Percentiles rank a stretch among this genome's conserved stretches.
Evolutionary conservation across 1,139 yeast species (phyloP).

Genomic region (Lodderomyces jiufengensis): DNA sequence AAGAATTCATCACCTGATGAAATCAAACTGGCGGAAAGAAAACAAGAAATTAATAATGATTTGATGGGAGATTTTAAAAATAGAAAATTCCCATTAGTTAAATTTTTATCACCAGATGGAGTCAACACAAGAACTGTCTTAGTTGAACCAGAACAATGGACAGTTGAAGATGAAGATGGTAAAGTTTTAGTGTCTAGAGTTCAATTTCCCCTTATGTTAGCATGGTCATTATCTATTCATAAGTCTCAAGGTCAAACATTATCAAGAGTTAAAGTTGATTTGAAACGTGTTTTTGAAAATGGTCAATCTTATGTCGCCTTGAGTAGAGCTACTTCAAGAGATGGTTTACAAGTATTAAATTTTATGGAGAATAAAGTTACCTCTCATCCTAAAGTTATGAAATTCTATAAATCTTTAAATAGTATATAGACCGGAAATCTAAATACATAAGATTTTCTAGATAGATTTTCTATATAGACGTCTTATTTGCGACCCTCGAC

Average conservation of each 20-base stretch:
- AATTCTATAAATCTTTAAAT: constrained; percentile 48
- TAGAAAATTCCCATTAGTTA: constrained; percentile 65
- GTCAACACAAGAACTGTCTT: constrained; percentile 59
- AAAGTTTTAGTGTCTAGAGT: constrained; percentile 28
- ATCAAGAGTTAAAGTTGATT: constrained; percentile 76
- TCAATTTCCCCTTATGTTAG: constrained; percentile 81
- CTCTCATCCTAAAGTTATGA: constrained; percentile 60
- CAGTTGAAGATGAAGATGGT: constrained; percentile 37
- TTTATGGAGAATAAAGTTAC: constrained; percentile 56
- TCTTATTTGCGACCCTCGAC: too few relatives aligned
- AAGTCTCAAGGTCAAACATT: constrained; percentile 96
- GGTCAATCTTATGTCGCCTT: constrained; percentile 97
- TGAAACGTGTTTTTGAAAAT: constrained; percentile 73
- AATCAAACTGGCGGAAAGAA: constrained; percentile 18
- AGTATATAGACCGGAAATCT: not conserved
- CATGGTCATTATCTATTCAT: constrained; percentile 95
- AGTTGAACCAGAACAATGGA: constrained; percentile 45
- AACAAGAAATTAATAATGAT: constrained; percentile 16
- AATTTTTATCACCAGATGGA: constrained; percentile 69
- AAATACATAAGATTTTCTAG: too few relatives aligned
- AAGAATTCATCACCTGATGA: constrained; percentile 11
- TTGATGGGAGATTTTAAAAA: constrained; percentile 22
- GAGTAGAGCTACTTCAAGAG: constrained; percentile 77
- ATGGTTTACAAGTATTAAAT: constrained; percentile 73
- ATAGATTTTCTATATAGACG: too few relatives aligned